Evolutionary conservation across 2,329 filamentous ascomycete species (phyloP), one percentile per base, ranked within the genome.

Genomic region (Penicillium sp.): DNA sequence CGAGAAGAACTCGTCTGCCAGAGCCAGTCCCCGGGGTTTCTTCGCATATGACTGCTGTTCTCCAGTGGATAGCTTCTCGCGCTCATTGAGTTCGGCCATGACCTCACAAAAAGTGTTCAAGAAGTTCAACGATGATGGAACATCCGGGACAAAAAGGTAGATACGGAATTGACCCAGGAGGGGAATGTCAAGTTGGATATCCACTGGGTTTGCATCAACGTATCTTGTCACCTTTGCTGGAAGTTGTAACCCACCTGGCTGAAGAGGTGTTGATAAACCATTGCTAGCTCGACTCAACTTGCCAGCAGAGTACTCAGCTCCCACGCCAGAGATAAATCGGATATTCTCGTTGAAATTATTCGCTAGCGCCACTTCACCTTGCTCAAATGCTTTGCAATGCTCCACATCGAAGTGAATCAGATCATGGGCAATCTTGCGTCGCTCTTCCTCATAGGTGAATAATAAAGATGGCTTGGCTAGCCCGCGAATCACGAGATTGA

Each of bases 101-200:
- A 81, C 76, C 26, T 79, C 75, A 63, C 83, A 88, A 42, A 91
- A 80, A 0, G 78, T 79, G 7, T 83, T 77, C 25, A 92, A 77
- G 72, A 90, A 90, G 1, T 77, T 75, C 53, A 77, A 77, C 3
- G 82, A 80, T 31, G 80, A 72, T 54, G 81, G 78, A 2, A 91
- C 78, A 65, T 90, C 81, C 67, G 84, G 85, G 59, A 86, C 83
- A 59, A 93, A 83, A 59, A 92, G 81, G 71, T 90, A 92, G 46
- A 92, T 83, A 49, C 88, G 83, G 77, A 92, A 93, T 68, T 93
- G 90, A 26, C 89, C 87, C 6, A 92, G 78, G 73, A 91, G 84
- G 1, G 90, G 90, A 45, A 92, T 90, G 67, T 92, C 90, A 6
- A 91, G 84, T 69, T 93, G 88, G 27, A 92, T 78, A 64, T 92